A percentile compares a stretch with the other conserved stretches of the same genome.
phyloP scores from a whole-genome alignment of 2,329 filamentous ascomycete genomes.

The Metarhizium robertsii region DNA sequence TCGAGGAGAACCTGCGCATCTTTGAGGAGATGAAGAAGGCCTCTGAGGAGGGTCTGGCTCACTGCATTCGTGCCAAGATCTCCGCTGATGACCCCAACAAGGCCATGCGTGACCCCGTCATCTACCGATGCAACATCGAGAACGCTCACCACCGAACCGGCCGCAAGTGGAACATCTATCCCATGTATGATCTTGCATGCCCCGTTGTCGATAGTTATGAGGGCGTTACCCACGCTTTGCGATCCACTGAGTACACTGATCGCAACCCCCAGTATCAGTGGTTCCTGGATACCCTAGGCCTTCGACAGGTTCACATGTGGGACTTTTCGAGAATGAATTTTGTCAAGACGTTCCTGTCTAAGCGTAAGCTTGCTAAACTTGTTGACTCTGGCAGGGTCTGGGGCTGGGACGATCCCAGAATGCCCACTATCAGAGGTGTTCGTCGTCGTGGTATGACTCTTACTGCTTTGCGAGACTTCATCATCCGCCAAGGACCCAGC shows the following conservation, averaged over 20 bases:
- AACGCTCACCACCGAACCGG: conserved; percentile 69
- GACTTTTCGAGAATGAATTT: conserved; percentile 82
- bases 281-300: conserved; percentile 66
- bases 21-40: conserved; percentile 93
- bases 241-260: conserved; percentile 82
- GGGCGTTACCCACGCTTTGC: conserved; percentile 73
- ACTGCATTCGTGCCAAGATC: conserved; percentile 94
- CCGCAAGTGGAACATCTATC: conserved; percentile 74
- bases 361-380: conserved; percentile 77
- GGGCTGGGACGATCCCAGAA: conserved; percentile 81
- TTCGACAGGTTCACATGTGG: conserved; percentile 75
- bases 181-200: conserved; percentile 80
- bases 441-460: conserved; percentile 71
- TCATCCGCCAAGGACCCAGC: conserved; percentile 73
- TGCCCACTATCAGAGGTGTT: conserved; percentile 77
- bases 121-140: conserved; percentile 79
- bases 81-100: conserved; percentile 89
- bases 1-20: conserved; percentile 76
- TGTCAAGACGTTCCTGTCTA: conserved; percentile 71
- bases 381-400: conserved; percentile 67
- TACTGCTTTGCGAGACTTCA: conserved; percentile 71
- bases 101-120: conserved; percentile 90
- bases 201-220: conserved; percentile 73
- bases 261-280: conserved; percentile 81
- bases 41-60: conserved; percentile 65